phyloP scores from a whole-genome alignment of 768 basidiomycete species.

The Pulveroboletus sp. region DNA sequence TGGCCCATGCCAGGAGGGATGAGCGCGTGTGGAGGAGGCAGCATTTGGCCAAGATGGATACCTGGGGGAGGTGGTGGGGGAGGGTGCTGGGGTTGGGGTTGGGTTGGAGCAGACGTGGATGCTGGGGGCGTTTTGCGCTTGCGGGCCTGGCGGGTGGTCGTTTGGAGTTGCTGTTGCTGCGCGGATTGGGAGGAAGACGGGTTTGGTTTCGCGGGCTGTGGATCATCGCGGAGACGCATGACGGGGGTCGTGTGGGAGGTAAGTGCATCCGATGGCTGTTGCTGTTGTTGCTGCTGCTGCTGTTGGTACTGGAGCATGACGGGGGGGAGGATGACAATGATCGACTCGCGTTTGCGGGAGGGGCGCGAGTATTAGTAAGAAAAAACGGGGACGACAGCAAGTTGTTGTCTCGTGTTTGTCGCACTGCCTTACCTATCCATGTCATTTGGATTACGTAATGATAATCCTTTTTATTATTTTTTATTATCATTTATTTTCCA shows the following conservation, averaged over 20 bases:
- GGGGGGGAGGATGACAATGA: constrained; percentile 20
- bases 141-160: constrained; percentile 33
- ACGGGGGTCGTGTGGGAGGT: constrained; percentile 18
- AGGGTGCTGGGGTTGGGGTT: constrained; percentile 27
- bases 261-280: constrained; percentile 14
- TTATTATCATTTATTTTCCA: too few species aligned
- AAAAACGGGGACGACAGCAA: constrained; percentile 17
- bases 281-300: constrained; percentile 19
- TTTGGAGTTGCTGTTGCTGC: constrained; percentile 1
- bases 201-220: constrained; percentile 14
- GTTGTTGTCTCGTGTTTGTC: constrained; percentile 25
- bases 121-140: constrained; percentile 69
- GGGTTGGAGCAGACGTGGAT: constrained; percentile 15
- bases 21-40: constrained; percentile 51
- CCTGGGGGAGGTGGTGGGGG: constrained; percentile 33
- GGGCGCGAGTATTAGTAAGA: constrained; percentile 37
- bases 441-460: constrained; percentile 8
- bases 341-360: constrained; percentile 30
- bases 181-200: constrained; percentile 15
- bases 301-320: constrained; percentile 29
- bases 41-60: constrained; percentile 47
- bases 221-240: constrained; percentile 66
- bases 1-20: constrained; percentile 38
- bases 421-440: constrained; percentile 3
- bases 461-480: too few species aligned